These are phyloP conservation scores for Salvia hispanica DNA, from an alignment of 257 asterid species.

Conservation along the genomic window DNA sequence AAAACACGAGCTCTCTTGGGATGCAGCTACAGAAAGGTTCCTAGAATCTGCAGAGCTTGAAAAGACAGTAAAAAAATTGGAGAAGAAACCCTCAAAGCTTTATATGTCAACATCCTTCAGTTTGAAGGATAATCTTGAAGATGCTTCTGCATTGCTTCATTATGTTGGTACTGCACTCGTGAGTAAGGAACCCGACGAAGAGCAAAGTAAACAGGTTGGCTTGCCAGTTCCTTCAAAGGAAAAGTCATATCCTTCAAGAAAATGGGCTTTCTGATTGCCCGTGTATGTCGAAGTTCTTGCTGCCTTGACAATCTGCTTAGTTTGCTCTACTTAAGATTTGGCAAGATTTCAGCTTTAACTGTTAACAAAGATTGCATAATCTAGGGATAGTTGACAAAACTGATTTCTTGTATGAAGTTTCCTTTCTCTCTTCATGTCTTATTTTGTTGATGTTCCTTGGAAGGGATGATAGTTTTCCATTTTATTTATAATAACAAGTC, in stretches of 20 bases:
- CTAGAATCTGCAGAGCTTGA: slow-evolving; percentile 68
- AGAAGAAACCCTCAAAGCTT: slow-evolving; percentile 51
- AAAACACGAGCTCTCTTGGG: slow-evolving; percentile 92
- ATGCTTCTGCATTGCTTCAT: slow-evolving; percentile 80
- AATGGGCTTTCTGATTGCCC: slow-evolving; percentile 48
- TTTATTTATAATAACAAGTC: not conserved
- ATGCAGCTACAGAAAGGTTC: slow-evolving; percentile 91
- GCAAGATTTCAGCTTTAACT: not conserved
- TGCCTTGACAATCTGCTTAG: not conserved
- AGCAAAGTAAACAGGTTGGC: slow-evolving; percentile 71
- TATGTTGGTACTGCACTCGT: slow-evolving; percentile 69
- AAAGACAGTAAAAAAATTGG: slow-evolving; percentile 38
- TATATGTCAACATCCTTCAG: slow-evolving; percentile 66
- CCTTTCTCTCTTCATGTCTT: not conserved
- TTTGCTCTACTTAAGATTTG: slow-evolving; percentile 6
- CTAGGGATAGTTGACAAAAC: slow-evolving; percentile 20
- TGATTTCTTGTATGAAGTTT: slow-evolving; percentile 12
- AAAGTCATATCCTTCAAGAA: slow-evolving; percentile 42
- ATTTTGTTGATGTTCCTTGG: not conserved
- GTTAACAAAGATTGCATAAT: slow-evolving; percentile 4
- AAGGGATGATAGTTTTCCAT: not conserved
- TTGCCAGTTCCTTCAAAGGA: slow-evolving; percentile 49
- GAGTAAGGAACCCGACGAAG: slow-evolving; percentile 73
- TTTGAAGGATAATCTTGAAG: slow-evolving; percentile 66
- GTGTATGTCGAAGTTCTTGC: not conserved